phyloP scores from a whole-genome alignment of 371 early-diverging fungal genomes.

The Apophysomyces elegans region DNA sequence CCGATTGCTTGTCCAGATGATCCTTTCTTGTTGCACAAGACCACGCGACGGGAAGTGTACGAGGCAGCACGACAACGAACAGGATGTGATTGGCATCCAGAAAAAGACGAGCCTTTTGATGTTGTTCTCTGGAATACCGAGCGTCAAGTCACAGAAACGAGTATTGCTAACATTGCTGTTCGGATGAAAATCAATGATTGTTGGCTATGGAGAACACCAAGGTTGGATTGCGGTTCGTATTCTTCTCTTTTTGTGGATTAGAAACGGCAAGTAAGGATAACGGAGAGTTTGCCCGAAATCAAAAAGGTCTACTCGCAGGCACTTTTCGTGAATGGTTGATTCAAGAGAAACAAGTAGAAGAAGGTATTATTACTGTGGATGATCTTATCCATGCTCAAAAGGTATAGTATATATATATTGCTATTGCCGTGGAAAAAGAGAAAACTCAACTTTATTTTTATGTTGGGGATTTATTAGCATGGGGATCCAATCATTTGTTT shows the following conservation, averaged over 20 bases:
- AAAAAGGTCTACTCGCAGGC: slow-evolving; percentile 50
- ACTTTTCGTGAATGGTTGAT: slow-evolving; percentile 54
- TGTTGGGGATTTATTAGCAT: slow-evolving; percentile 17
- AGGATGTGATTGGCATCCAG: slow-evolving; percentile 35
- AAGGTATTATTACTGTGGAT: slow-evolving; percentile 46
- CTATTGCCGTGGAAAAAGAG: not conserved
- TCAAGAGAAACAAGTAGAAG: slow-evolving; percentile 26
- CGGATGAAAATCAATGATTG: slow-evolving; percentile 25
- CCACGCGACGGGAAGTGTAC: slow-evolving; percentile 60
- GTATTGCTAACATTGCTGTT: slow-evolving; percentile 66
- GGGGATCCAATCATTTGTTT: slow-evolving; percentile 51
- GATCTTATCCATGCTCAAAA: slow-evolving; percentile 48
- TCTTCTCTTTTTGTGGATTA: not conserved
- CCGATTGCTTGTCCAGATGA: slow-evolving; percentile 34
- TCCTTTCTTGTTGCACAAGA: slow-evolving; percentile 58
- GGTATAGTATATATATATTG: slow-evolving; percentile 24
- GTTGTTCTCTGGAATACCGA: slow-evolving; percentile 59
- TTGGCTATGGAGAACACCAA: slow-evolving; percentile 56
- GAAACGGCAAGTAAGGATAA: not conserved
- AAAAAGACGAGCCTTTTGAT: slow-evolving; percentile 47
- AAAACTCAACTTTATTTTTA: not conserved
- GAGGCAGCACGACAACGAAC: slow-evolving; percentile 50
- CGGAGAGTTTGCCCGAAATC: not conserved
- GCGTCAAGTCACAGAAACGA: slow-evolving; percentile 58
- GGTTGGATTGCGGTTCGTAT: slow-evolving; percentile 41